phyloP scores from a whole-genome alignment of 2,329 filamentous ascomycete genomes.

The Coleophoma eucalyptorum region DNA sequence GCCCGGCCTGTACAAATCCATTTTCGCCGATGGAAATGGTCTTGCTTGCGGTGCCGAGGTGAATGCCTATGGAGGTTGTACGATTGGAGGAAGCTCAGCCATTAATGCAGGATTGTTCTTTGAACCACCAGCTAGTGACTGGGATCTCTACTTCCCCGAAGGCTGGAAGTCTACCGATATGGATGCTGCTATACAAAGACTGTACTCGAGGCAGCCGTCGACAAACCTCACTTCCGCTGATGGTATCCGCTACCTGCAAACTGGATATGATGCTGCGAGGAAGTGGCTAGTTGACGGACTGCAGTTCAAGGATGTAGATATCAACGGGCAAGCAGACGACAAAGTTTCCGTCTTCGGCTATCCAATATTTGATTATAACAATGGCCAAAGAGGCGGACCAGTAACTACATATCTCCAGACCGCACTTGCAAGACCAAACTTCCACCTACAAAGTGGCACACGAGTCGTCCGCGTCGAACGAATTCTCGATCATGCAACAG shows the following conservation, averaged over 20 bases:
- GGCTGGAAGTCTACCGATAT: slow-evolving; percentile 50
- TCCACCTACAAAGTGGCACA: slow-evolving; percentile 38
- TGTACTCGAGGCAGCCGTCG: slow-evolving; percentile 39
- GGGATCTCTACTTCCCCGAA: slow-evolving; percentile 42
- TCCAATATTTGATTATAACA: slow-evolving; percentile 42
- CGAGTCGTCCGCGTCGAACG: slow-evolving; percentile 41
- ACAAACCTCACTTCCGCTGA: slow-evolving; percentile 40
- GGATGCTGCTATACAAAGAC: slow-evolving; percentile 37
- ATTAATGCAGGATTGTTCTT: slow-evolving; percentile 52
- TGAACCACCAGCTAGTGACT: slow-evolving; percentile 48
- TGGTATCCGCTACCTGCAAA: slow-evolving; percentile 41
- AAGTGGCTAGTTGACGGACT: slow-evolving; percentile 46
- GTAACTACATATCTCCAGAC: slow-evolving; percentile 45
- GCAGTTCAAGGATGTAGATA: slow-evolving; percentile 41
- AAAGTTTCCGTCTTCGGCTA: slow-evolving; percentile 46
- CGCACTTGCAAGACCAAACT: slow-evolving; percentile 36
- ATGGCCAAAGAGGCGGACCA: slow-evolving; percentile 46
- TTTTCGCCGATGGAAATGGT: slow-evolving; percentile 37
- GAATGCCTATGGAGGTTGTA: slow-evolving; percentile 43
- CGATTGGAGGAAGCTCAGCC: slow-evolving; percentile 46
- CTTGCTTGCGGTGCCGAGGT: slow-evolving; percentile 38
- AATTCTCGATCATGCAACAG: slow-evolving; percentile 33
- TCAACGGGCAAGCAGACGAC: slow-evolving; percentile 40
- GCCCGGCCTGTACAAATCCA: slow-evolving; percentile 45
- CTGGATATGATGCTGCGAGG: slow-evolving; percentile 40